Percentiles rank a stretch among this genome's conserved stretches.
Conservation (phyloP, 2,329 filamentous ascomycete genomes). For the Myriosclerotinia curreyana region DNA sequence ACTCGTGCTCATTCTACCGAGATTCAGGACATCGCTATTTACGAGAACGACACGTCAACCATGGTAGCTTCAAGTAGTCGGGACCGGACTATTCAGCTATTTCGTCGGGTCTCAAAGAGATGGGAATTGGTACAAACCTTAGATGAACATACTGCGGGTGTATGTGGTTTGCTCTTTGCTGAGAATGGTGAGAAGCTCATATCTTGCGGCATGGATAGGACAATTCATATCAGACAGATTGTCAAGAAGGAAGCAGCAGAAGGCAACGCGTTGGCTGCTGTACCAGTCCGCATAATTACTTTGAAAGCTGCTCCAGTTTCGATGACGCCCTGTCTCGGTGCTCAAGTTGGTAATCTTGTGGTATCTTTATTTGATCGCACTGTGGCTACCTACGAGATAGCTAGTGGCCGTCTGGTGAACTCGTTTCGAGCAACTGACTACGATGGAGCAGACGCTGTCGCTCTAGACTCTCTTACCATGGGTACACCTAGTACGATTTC, state of each 20-base stretch:
- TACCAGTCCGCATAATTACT: constrained; percentile 73
- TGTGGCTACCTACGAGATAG: constrained; percentile 59
- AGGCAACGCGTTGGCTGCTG: constrained; percentile 66
- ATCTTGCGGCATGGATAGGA: constrained; percentile 86
- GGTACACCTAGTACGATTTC: constrained; percentile 54
- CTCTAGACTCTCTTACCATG: constrained; percentile 74
- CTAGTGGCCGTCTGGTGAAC: constrained; percentile 64
- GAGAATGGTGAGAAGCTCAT: constrained; percentile 66
- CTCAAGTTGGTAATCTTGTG: constrained; percentile 49
- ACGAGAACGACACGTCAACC: constrained; percentile 57
- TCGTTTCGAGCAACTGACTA: constrained; percentile 83
- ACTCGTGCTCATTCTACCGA: constrained; percentile 85
- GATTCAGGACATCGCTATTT: constrained; percentile 75
- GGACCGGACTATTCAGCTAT: constrained; percentile 93
- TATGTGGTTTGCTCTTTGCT: constrained; percentile 73
- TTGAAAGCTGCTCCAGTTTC: constrained; percentile 85
- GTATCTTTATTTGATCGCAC: constrained; percentile 61
- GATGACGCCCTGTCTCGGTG: constrained; percentile 68
- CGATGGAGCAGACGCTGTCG: constrained; percentile 74
- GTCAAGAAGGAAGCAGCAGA: constrained; percentile 63
- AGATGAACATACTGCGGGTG: constrained; percentile 84
- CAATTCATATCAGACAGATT: constrained; percentile 76
- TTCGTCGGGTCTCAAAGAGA: constrained; percentile 54
- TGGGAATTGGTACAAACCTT: constrained; percentile 87
- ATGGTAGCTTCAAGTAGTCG: constrained; percentile 80